These are phyloP conservation scores for Santalum album DNA, from an alignment of 164 flowering plant species.

Conservation along the genomic window DNA sequence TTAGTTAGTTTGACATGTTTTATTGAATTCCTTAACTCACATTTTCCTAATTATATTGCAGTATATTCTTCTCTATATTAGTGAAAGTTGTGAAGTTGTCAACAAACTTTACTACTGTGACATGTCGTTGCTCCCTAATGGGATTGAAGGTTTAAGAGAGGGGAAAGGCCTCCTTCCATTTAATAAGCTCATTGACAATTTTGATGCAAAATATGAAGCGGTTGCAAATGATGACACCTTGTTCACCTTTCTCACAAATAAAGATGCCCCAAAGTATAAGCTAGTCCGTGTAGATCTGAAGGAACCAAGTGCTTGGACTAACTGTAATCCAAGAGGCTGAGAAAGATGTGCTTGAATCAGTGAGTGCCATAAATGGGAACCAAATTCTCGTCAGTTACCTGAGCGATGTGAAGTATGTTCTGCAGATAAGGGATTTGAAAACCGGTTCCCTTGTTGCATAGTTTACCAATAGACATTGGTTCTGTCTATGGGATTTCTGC, in stretches of 20 bases:
- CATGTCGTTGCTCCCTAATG: slow-evolving; percentile 56
- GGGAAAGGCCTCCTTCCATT: slow-evolving; percentile 60
- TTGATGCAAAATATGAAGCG: slow-evolving; percentile 64
- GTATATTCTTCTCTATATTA: slow-evolving; percentile 61
- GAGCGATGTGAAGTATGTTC: slow-evolving; percentile 80
- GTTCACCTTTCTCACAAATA: slow-evolving; percentile 84
- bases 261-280: slow-evolving; percentile 89
- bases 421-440: slow-evolving; percentile 80
- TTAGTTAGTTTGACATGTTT: too few species aligned
- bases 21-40: background rate
- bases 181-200: slow-evolving; percentile 70
- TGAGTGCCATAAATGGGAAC: slow-evolving; percentile 56
- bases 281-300: slow-evolving; percentile 74
- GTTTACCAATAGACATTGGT: slow-evolving; percentile 84
- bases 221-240: slow-evolving; percentile 81
- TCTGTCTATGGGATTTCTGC: slow-evolving; percentile 60
- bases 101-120: slow-evolving; percentile 91
- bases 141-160: slow-evolving; percentile 57
- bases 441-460: slow-evolving; percentile 64
- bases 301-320: slow-evolving; percentile 69
- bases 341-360: slow-evolving; percentile 83
- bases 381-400: slow-evolving; percentile 74
- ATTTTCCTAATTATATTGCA: slow-evolving; percentile 23
- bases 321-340: slow-evolving; percentile 61
- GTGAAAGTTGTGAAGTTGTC: slow-evolving; percentile 71